Percentiles rank a stretch among this genome's conserved stretches.
phyloP scores from a whole-genome alignment of 1,284 basidiomycete species.

The Naganishia sp. region DNA sequence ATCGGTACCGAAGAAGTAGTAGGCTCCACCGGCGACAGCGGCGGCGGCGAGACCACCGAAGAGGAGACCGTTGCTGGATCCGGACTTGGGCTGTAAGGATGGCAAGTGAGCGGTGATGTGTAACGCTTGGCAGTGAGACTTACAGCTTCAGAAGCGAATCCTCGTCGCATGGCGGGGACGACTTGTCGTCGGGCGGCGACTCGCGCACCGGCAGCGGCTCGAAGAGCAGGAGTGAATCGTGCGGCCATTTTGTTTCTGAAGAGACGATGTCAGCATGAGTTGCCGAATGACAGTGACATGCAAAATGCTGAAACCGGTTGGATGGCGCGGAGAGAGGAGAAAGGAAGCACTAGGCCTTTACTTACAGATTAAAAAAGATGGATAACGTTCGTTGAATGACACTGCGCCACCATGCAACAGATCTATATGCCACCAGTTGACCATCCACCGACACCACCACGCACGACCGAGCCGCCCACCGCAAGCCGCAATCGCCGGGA shows the following conservation, averaged over 20 bases:
- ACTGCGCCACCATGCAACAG: no score
- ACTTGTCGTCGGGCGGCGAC: constrained; percentile 26
- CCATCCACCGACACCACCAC: not conserved
- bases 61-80: constrained; percentile 39
- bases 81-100: constrained; percentile 34
- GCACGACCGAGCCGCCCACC: not conserved
- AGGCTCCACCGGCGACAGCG: constrained; percentile 48
- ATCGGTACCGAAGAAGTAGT: constrained; percentile 50
- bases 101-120: constrained; percentile 41
- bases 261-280: not conserved
- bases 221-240: constrained; percentile 28
- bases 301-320: not conserved
- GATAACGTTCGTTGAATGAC: no score
- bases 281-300: not conserved
- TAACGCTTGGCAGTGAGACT: constrained; percentile 26
- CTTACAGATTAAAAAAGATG: no score
- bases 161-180: constrained; percentile 26
- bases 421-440: not conserved
- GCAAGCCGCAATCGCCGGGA: not conserved
- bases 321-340: not conserved
- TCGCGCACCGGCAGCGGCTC: constrained; percentile 27
- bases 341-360: not conserved
- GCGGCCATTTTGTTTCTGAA: constrained; percentile 19
- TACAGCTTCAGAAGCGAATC: constrained; percentile 28
- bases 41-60: constrained; percentile 45